Conservation (phyloP, 192 early-diverging fungal species). For the Mortierella hygrophila region DNA sequence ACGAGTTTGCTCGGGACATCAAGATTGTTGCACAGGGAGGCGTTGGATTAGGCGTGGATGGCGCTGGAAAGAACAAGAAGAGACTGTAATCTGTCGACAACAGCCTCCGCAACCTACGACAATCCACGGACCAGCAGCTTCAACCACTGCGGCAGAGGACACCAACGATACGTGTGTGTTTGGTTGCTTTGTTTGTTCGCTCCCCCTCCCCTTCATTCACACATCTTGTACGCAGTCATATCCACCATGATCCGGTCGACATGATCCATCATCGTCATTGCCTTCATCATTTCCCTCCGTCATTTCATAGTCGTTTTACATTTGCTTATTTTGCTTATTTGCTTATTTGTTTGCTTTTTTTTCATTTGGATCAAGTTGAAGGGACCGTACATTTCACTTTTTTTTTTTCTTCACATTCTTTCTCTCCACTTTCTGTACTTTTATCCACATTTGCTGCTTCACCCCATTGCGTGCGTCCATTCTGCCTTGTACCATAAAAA, state of each 20-base stretch:
- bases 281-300: background rate
- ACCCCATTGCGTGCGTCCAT: background rate
- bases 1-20: conserved; percentile 46
- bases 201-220: background rate
- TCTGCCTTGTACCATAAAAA: conserved; percentile 7
- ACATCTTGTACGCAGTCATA: background rate
- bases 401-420: background rate
- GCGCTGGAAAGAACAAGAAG: conserved; percentile 5
- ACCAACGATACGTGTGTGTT: background rate
- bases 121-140: background rate
- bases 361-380: background rate
- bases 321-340: background rate
- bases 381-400: background rate
- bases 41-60: conserved; percentile 14
- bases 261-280: background rate
- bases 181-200: background rate
- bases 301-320: background rate
- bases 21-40: conserved; percentile 31
- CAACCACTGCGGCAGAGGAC: background rate
- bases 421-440: background rate
- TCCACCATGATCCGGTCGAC: background rate
- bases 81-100: background rate
- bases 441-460: background rate
- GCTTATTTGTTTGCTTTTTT: background rate
- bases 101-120: background rate